phyloP scores from a whole-genome alignment of 768 basidiomycete species.

The Boletus pseudopeckii region DNA sequence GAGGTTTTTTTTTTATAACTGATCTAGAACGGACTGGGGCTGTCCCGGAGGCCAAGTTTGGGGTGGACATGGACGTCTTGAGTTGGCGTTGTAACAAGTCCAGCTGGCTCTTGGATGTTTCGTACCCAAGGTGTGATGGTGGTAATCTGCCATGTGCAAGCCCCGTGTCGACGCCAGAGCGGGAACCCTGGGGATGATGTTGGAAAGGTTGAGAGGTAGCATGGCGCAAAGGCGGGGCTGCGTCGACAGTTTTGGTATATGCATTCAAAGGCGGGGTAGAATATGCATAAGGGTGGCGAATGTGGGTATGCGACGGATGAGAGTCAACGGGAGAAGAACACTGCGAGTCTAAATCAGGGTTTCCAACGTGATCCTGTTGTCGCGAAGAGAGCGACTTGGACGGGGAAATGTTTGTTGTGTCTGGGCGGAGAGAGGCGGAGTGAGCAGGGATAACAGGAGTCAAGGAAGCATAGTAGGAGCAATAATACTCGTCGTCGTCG shows the following conservation, averaged over 20 bases:
- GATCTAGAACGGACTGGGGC: slow-evolving; percentile 9
- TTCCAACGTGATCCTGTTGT: slow-evolving; percentile 11
- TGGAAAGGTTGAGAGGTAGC: slow-evolving; percentile 25
- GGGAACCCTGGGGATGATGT: slow-evolving; percentile 10
- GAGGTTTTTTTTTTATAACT: slow-evolving; percentile 19
- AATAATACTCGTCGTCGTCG: slow-evolving; percentile 47
- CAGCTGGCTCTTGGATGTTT: not conserved
- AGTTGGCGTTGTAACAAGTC: slow-evolving; percentile 23
- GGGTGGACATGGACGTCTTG: slow-evolving; percentile 61
- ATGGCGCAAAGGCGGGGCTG: slow-evolving; percentile 15
- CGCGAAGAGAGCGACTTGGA: slow-evolving; percentile 18
- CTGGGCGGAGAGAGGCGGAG: slow-evolving; percentile 12
- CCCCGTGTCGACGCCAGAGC: not conserved
- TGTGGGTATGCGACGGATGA: slow-evolving; percentile 25
- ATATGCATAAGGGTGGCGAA: slow-evolving; percentile 53
- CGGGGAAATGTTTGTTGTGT: slow-evolving; percentile 12
- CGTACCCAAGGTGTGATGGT: slow-evolving; percentile 8
- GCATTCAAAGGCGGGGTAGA: slow-evolving; percentile 25
- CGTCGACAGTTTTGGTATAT: not conserved
- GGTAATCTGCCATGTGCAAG: not conserved
- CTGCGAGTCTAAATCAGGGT: slow-evolving; percentile 18
- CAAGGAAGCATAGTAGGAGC: slow-evolving; percentile 48
- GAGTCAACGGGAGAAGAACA: slow-evolving; percentile 13
- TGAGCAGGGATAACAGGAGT: slow-evolving; percentile 11
- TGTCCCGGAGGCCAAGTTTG: slow-evolving; percentile 46